Percentiles rank a stretch among this genome's conserved stretches.
phyloP scores from a whole-genome alignment of 192 early-diverging fungal species.

The Dissophora globulifera region DNA sequence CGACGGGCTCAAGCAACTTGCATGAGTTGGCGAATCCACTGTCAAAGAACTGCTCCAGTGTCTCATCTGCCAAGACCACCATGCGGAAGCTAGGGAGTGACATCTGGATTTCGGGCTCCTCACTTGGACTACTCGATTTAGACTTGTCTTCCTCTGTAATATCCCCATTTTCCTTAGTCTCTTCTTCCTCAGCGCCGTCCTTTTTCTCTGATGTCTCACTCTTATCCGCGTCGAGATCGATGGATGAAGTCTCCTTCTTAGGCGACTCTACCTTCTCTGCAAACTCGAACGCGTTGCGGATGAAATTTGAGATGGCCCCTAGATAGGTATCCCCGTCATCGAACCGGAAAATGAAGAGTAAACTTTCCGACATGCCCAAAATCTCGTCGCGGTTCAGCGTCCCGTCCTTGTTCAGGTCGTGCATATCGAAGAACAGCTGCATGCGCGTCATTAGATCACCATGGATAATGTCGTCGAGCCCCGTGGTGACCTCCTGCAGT shows the following conservation, averaged over 20 bases:
- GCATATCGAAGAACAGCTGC: slow-evolving; percentile 85
- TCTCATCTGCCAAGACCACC: slow-evolving; percentile 86
- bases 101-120: slow-evolving; percentile 52
- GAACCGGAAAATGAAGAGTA: slow-evolving; percentile 80
- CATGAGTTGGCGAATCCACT: slow-evolving; percentile 69
- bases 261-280: slow-evolving; percentile 48
- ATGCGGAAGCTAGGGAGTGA: slow-evolving; percentile 67
- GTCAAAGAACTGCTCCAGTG: slow-evolving; percentile 88
- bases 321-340: slow-evolving; percentile 69
- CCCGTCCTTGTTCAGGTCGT: slow-evolving; percentile 74
- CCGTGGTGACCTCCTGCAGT: slow-evolving; percentile 83
- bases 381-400: slow-evolving; percentile 80
- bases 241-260: background rate
- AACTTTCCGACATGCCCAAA: slow-evolving; percentile 84
- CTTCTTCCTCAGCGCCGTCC: background rate
- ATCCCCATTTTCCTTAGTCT: slow-evolving; percentile 15
- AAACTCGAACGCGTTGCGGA: slow-evolving; percentile 72
- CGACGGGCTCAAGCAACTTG: slow-evolving; percentile 67
- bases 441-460: slow-evolving; percentile 82
- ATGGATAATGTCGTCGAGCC: slow-evolving; percentile 79
- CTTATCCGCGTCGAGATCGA: slow-evolving; percentile 24
- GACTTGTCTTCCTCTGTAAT: no score
- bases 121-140: background rate
- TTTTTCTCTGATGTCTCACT: background rate
- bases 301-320: slow-evolving; percentile 65